A percentile compares a stretch with the other conserved stretches of the same genome.
Evolutionary conservation across 768 basidiomycete genomes (phyloP).

Genomic region (Tricholoma matsutake): DNA sequence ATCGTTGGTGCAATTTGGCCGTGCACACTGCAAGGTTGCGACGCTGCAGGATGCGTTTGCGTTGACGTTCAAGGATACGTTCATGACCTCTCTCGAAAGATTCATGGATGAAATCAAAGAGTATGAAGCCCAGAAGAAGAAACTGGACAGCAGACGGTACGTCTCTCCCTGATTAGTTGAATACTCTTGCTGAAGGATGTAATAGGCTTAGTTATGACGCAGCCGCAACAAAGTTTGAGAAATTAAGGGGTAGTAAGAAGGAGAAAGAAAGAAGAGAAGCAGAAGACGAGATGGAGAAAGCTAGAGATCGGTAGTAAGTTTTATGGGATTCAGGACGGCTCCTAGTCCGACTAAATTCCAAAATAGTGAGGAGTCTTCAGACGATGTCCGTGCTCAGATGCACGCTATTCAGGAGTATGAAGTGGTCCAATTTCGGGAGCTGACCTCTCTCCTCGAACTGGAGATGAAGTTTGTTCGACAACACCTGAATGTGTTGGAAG

Average conservation of each 20-base stretch:
- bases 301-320: conserved; percentile 72
- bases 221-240: conserved; percentile 66
- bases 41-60: conserved; percentile 82
- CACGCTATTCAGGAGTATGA: conserved; percentile 80
- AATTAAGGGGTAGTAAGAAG: conserved; percentile 69
- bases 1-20: conserved; percentile 72
- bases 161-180: conserved; percentile 12
- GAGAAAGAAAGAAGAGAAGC: conserved; percentile 77
- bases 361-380: conserved; percentile 77
- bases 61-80: conserved; percentile 69
- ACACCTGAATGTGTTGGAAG: conserved; percentile 69
- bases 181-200: not conserved
- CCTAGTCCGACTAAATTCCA: conserved; percentile 1
- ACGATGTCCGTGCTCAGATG: conserved; percentile 82
- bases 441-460: conserved; percentile 67
- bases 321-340: conserved; percentile 1
- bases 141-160: conserved; percentile 81
- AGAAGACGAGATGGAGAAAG: conserved; percentile 75
- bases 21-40: conserved; percentile 83
- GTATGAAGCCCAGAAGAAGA: conserved; percentile 78
- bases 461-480: conserved; percentile 73
- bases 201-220: conserved; percentile 75
- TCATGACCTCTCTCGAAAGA: conserved; percentile 60
- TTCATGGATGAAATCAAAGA: conserved; percentile 79
- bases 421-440: conserved; percentile 62